Evolutionary conservation across 106 monocot genomes (phyloP).

Genomic region (Xerophyta viscosa): DNA sequence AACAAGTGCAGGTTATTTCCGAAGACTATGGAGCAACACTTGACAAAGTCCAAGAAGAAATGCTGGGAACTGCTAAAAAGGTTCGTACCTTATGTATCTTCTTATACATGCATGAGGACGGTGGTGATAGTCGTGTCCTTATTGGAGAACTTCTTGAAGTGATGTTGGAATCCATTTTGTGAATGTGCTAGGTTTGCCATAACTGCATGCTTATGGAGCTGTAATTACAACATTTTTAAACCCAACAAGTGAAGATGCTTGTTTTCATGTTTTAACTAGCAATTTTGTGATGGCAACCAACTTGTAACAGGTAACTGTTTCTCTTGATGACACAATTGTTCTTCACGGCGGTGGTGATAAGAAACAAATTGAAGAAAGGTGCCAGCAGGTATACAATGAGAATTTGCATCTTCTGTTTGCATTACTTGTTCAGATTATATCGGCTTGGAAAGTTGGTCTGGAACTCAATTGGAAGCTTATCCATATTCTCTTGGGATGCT

Average conservation of each 20-base stretch:
- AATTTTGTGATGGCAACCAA: too few relatives aligned
- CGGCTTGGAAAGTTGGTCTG: too few relatives aligned
- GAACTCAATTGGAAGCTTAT: too few relatives aligned
- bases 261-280: too few relatives aligned
- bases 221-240: too few relatives aligned
- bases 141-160: too few relatives aligned
- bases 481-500: too few relatives aligned
- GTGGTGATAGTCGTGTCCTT: too few relatives aligned
- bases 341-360: constrained; percentile 95
- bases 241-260: too few relatives aligned
- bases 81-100: constrained; percentile 22
- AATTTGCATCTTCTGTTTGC: neutral
- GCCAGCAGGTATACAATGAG: constrained; percentile 95
- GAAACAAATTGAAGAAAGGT: constrained; percentile 85
- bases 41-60: constrained; percentile 59
- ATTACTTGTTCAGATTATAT: neutral
- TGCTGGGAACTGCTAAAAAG: constrained; percentile 94
- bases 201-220: too few relatives aligned
- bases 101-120: constrained; percentile 53
- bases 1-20: constrained; percentile 53
- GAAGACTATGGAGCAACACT: constrained; percentile 70
- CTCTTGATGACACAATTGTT: constrained; percentile 62
- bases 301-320: neutral
- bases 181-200: too few relatives aligned
- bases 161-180: too few relatives aligned